phyloP scores from a whole-genome alignment of 2,329 filamentous ascomycete genomes.

The Davidsoniella neocaledoniae region DNA sequence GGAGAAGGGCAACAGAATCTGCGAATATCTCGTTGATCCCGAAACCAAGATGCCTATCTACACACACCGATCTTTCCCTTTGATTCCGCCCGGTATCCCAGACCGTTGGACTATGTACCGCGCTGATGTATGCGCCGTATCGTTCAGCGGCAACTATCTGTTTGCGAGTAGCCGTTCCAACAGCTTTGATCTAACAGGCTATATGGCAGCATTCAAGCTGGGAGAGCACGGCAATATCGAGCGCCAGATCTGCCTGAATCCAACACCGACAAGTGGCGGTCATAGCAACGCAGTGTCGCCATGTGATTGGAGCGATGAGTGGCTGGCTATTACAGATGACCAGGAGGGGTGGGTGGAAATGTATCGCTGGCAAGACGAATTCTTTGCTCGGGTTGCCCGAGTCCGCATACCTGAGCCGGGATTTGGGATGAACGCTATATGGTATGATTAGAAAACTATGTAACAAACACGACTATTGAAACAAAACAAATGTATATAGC shows the following conservation, averaged over 20 bases:
- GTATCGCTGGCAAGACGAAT: constrained; percentile 73
- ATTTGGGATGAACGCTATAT: constrained; percentile 93
- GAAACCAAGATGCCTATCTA: constrained; percentile 59
- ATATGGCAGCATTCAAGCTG: constrained; percentile 66
- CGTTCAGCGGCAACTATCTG: constrained; percentile 52
- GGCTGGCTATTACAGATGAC: constrained; percentile 79
- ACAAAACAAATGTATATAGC: too few relatives aligned
- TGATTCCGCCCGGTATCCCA: constrained; percentile 58
- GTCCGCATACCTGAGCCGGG: constrained; percentile 70
- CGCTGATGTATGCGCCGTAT: constrained; percentile 66
- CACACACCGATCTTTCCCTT: constrained; percentile 57
- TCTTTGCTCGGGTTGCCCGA: constrained; percentile 58
- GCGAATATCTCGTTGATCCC: constrained; percentile 65
- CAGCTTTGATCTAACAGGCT: constrained; percentile 58
- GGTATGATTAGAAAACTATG: constrained; percentile 45
- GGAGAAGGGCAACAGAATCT: constrained; percentile 75
- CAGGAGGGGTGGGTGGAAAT: constrained; percentile 78
- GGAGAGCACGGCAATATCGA: constrained; percentile 53
- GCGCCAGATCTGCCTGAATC: constrained; percentile 62
- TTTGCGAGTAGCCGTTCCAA: constrained; percentile 77
- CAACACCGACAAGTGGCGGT: constrained; percentile 72
- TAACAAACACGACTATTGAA: not conserved
- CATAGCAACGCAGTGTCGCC: constrained; percentile 80
- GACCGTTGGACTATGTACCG: constrained; percentile 50
- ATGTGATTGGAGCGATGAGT: constrained; percentile 72